Evolutionary conservation across 495 filamentous ascomycete genomes (phyloP).

Genomic region (Penicillium turbatum): DNA sequence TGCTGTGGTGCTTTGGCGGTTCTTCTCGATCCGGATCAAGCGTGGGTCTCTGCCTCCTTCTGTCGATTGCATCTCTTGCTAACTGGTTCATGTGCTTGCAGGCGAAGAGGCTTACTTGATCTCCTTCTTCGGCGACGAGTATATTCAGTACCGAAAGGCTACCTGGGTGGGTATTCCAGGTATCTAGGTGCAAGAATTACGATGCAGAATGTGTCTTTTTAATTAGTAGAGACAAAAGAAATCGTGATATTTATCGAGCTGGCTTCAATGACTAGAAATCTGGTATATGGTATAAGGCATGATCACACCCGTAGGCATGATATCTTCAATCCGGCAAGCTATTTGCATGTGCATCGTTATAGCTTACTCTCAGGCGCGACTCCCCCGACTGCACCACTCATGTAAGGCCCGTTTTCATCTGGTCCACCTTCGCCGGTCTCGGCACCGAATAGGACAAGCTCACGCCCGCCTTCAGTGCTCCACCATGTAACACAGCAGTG

Average conservation of each 20-base stretch:
- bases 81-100: conserved; percentile 15
- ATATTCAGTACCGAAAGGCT: conserved; percentile 62
- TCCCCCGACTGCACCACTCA: conserved; percentile 56
- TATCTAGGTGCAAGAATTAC: conserved; percentile 23
- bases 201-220: background rate
- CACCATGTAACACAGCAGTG: conserved; percentile 86
- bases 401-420: conserved; percentile 39
- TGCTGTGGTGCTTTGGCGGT: conserved; percentile 71
- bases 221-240: background rate
- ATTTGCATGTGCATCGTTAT: conserved; percentile 13
- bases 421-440: conserved; percentile 22
- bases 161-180: conserved; percentile 78
- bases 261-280: background rate
- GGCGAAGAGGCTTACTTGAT: conserved; percentile 76
- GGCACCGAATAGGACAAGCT: conserved; percentile 57
- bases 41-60: conserved; percentile 42
- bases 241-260: background rate
- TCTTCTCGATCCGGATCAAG: conserved; percentile 69
- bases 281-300: conserved; percentile 18
- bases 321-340: background rate
- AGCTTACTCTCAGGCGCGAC: conserved; percentile 43
- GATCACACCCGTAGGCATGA: conserved; percentile 5
- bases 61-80: background rate
- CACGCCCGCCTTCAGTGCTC: conserved; percentile 64
- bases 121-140: conserved; percentile 80